Base-by-base conservation (phyloP, 306 rosid species). In the Herpetospermum pedunculosum region DNA sequence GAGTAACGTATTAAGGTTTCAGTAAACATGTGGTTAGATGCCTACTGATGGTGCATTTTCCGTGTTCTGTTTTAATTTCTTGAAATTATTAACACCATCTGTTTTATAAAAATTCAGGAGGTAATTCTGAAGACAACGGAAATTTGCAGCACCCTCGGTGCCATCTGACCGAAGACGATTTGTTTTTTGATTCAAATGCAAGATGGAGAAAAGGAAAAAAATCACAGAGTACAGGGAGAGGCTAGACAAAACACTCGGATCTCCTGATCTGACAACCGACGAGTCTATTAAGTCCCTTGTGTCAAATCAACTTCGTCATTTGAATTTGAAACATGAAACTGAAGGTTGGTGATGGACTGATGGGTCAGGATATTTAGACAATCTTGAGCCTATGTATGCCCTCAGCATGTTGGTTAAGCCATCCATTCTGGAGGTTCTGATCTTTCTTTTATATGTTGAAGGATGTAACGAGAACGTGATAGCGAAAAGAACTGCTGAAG, bases 201-300 rank as follows among this genome's bases (percentile, higher is more conserved):
- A 83, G 72, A 92, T 92, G 96, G 90, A 79, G 76, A 85, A 79
- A 81, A 85, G 78, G 55, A 76, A 46, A 50, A 87, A 83, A 68
- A 88, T 92, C 63, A 78, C 69, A 73, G 87, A 90, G 79, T 92
- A 92, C 79, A 84, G 96, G 75, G 96, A 87, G 82, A 88, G 90
- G 78, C 80, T 90, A 60, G 92, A 92, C 68, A 86, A 75, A 71
- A 88, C 96, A 46, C 91, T 92, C 52, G 83, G 83, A 44, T 90
- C 90, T 8, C 88, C 85, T 63, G 89, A 87, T 86, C 88, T 92
- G 82, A 77, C 84, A 41, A 79, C 83, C 63, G 69, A 53, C 60
- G 87, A 86, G 78, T 76, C 74, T 7, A 85, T 90, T 60, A 82
- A 81, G 76, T 63, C 74, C 63, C 96, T 87, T 58, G 96, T 92